These are phyloP conservation scores for Ilex asprella DNA, from an alignment of 257 asterid species.

Conservation along the genomic window DNA sequence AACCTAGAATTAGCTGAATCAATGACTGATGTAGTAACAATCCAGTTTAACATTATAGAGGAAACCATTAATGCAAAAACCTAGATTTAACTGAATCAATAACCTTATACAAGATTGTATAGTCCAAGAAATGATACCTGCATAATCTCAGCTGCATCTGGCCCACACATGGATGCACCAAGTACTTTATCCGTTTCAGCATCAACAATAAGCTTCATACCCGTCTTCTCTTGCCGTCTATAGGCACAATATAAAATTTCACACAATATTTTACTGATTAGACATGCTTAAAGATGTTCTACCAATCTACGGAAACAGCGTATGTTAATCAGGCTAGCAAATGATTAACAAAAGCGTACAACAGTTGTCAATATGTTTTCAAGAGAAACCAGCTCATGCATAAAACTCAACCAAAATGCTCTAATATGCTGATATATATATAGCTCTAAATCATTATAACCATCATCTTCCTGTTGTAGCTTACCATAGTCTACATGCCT, in stretches of 20 bases:
- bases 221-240: conserved; percentile 86
- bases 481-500: too few species aligned
- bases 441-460: too few species aligned
- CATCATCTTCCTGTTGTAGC: too few species aligned
- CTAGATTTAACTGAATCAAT: neutral
- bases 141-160: conserved; percentile 97
- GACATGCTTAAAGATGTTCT: neutral
- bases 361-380: too few species aligned
- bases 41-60: neutral
- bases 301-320: too few species aligned
- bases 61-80: neutral
- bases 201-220: conserved; percentile 91
- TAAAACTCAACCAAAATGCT: too few species aligned
- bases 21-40: neutral
- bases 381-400: too few species aligned
- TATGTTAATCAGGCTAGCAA: too few species aligned
- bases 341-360: too few species aligned
- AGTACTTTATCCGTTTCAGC: conserved; percentile 84
- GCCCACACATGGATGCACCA: conserved; percentile 99
- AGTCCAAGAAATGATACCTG: conserved; percentile 40
- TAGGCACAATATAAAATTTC: conserved; percentile 9
- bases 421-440: too few species aligned
- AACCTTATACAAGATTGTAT: neutral
- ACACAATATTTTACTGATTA: neutral
- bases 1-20: neutral